phyloP scores from a whole-genome alignment of 805 yeast genomes.

The Vanderwaltozyma polyspora region DNA sequence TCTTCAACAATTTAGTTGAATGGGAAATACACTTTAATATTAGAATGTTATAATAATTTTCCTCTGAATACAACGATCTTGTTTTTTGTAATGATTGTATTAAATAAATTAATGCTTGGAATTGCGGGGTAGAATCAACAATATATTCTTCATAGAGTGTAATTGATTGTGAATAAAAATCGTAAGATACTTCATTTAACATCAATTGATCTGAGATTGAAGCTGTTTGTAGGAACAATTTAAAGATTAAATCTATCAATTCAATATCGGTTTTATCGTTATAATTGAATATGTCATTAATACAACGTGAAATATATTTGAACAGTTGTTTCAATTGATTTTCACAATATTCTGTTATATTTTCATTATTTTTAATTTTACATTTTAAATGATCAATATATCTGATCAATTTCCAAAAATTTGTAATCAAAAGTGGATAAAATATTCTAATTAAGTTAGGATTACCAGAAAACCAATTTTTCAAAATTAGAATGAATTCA shows the following conservation, averaged over 20 bases:
- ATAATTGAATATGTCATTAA: conserved; percentile 46
- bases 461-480: conserved; percentile 29
- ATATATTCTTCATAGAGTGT: conserved; percentile 62
- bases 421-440: conserved; percentile 61
- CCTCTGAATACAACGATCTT: conserved; percentile 33
- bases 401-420: conserved; percentile 48
- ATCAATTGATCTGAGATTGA: conserved; percentile 66
- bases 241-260: conserved; percentile 24
- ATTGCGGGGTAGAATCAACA: conserved; percentile 40
- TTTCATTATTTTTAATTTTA: background rate
- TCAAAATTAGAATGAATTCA: conserved; percentile 31
- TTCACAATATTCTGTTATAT: conserved; percentile 1
- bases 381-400: conserved; percentile 26
- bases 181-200: conserved; percentile 66
- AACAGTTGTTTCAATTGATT: conserved; percentile 38
- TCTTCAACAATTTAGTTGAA: conserved; percentile 79
- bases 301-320: conserved; percentile 56
- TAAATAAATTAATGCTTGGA: conserved; percentile 37
- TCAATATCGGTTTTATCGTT: conserved; percentile 1
- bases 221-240: conserved; percentile 52
- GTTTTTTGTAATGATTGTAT: conserved; percentile 40
- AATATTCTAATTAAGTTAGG: conserved; percentile 40
- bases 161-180: conserved; percentile 77
- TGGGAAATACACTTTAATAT: conserved; percentile 75
- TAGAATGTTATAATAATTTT: conserved; percentile 46